A percentile compares a stretch with the other conserved stretches of the same genome.
These are phyloP conservation scores for Magnolia officinalis DNA, from an alignment of 164 flowering plant genomes.

Conservation along the genomic window DNA sequence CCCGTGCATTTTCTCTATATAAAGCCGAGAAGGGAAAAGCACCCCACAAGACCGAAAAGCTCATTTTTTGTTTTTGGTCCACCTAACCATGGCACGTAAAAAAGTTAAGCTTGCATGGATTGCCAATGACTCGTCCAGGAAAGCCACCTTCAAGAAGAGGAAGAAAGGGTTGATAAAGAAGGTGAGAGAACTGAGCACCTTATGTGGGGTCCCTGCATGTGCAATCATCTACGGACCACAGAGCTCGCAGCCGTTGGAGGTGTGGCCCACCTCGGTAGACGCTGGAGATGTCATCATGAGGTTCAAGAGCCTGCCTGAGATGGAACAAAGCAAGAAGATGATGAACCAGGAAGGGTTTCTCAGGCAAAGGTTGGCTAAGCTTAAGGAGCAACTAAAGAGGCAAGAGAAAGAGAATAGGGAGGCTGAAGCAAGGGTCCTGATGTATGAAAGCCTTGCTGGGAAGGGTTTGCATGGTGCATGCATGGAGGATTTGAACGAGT, in stretches of 20 bases:
- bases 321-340: conserved; percentile 76
- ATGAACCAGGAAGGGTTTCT: conserved; percentile 60
- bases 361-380: conserved; percentile 39
- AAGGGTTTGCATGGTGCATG: conserved; percentile 19
- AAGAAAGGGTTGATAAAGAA: conserved; percentile 65
- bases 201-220: conserved; percentile 58
- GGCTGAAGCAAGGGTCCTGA: conserved; percentile 32
- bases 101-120: conserved; percentile 64
- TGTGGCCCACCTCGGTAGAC: conserved; percentile 47
- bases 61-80: not conserved
- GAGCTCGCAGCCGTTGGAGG: conserved; percentile 42
- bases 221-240: conserved; percentile 43
- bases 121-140: conserved; percentile 48
- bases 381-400: conserved; percentile 46
- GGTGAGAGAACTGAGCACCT: conserved; percentile 56
- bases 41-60: not conserved
- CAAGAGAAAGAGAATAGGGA: conserved; percentile 47
- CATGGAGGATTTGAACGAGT: conserved; percentile 39
- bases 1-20: not conserved
- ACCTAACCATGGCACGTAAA: conserved; percentile 48
- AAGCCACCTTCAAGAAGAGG: conserved; percentile 62
- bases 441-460: conserved; percentile 41
- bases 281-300: conserved; percentile 34
- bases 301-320: conserved; percentile 54
- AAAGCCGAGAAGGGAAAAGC: not conserved